A percentile compares a stretch with the other conserved stretches of the same genome.
Evolutionary conservation across 352 stramenopile species (phyloP).

Genomic region (Globisporangium cystogenes): DNA sequence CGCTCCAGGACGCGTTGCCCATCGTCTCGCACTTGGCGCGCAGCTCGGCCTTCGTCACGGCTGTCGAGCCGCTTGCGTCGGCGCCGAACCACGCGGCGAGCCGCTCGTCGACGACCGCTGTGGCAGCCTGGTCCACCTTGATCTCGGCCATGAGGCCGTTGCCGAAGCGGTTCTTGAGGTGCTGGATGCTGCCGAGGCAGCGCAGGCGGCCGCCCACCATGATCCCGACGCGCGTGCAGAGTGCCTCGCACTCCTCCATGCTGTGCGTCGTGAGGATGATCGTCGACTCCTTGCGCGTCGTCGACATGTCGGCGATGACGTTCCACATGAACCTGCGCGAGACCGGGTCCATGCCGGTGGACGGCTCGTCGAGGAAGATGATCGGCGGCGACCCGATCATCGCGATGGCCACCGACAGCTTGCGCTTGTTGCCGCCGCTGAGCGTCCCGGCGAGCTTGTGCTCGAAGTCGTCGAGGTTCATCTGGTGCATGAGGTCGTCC

Average conservation of each 20-base stretch:
- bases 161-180: conserved; percentile 96
- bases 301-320: conserved; percentile 83
- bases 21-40: conserved; percentile 36
- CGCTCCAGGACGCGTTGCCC: conserved; percentile 33
- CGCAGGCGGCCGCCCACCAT: conserved; percentile 78
- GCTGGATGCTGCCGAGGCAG: conserved; percentile 87
- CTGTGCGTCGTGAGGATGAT: conserved; percentile 92
- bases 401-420: conserved; percentile 93
- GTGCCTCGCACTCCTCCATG: conserved; percentile 88
- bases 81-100: conserved; percentile 26
- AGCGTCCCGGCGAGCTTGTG: conserved; percentile 58
- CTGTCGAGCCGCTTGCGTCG: conserved; percentile 11
- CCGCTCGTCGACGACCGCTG: conserved; percentile 24
- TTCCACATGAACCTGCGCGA: conserved; percentile 95
- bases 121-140: conserved; percentile 35
- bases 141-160: conserved; percentile 90
- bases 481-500: conserved; percentile 54
- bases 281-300: conserved; percentile 42
- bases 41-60: conserved; percentile 30
- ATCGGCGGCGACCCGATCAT: conserved; percentile 93
- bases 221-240: conserved; percentile 86
- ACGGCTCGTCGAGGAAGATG: conserved; percentile 95
- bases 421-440: conserved; percentile 94
- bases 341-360: conserved; percentile 92
- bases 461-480: conserved; percentile 42